Evolutionary conservation across 179 eudicot species (phyloP), one percentile per base, ranked within the genome.

Genomic region (Amaranthus tricolor): DNA sequence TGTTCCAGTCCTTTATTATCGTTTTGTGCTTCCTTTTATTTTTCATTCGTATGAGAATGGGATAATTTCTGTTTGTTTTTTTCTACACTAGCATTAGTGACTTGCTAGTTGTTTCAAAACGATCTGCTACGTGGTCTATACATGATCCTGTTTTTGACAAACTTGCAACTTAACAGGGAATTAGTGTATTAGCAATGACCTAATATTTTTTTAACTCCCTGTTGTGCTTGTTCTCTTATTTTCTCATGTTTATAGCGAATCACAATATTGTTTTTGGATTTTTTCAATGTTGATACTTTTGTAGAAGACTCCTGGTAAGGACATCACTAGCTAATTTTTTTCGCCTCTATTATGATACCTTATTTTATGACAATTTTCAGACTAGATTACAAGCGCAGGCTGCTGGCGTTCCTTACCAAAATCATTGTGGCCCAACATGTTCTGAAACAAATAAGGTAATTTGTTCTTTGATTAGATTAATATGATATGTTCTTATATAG

Each of bases 341-440:
- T 62, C 59, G 58, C 59, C 59, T 49, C 21, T 66, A n/a, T 40
- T 31, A 10, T 66, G 45, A 70, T 19, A 7, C 57, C 51, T 45
- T 6, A 15, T 5, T 44, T 20, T 17, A 11, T 66, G 16, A 49
- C 17, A 62, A 21, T 81, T 48, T 62, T 45, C 92, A 92, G 98
- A 90, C 94, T 44, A 90, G 98, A 82, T 84, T 94, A 85, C 97
- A 94, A 86, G 97, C 97, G 14, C 97, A 91, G 83, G 98, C 98
- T 69, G 96, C 96, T 81, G 93, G 91, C 15, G 87, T 89, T 60
- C 85, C 91, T 64, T 88, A 81, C 72, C 77, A 83, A 66, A 81
- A 70, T 73, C 77, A 87, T 17, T 81, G 88, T 77, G 75, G 58
- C 9, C 78, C 78, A 9, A 75, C 80, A 49, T 86, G 87, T 85